Evolutionary conservation across 169 alveolate genomes (phyloP).

Genomic region (Cryptosporidium ryanae): DNA sequence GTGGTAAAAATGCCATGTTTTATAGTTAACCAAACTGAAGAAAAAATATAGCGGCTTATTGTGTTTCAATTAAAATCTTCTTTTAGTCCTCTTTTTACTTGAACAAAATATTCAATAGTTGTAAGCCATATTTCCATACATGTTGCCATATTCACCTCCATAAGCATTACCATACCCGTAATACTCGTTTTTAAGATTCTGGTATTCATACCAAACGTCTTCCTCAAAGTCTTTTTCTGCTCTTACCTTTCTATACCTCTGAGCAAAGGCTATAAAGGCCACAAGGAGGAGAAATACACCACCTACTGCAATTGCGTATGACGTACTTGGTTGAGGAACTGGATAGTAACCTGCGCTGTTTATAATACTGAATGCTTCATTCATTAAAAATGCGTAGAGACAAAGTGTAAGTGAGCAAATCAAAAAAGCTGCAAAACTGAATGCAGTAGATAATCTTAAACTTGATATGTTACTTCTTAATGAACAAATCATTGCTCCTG

Average conservation of each 20-base stretch:
- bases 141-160: background rate
- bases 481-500: constrained; percentile 75
- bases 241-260: constrained; percentile 62
- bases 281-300: constrained; percentile 59
- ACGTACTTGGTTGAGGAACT: constrained; percentile 67
- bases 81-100: too few relatives aligned
- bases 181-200: constrained; percentile 50
- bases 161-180: constrained; percentile 48
- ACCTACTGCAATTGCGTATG: constrained; percentile 58
- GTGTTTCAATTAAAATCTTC: too few relatives aligned
- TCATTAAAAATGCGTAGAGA: constrained; percentile 54
- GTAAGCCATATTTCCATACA: background rate
- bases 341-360: constrained; percentile 73
- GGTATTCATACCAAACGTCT: constrained; percentile 71
- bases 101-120: background rate
- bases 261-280: constrained; percentile 70
- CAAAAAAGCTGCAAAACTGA: constrained; percentile 60
- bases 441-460: constrained; percentile 64
- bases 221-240: constrained; percentile 71
- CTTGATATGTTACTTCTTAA: constrained; percentile 67
- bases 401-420: constrained; percentile 28
- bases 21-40: too few relatives aligned
- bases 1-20: too few relatives aligned
- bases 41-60: too few relatives aligned
- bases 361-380: constrained; percentile 56